Evolutionary conservation across 2,329 filamentous ascomycete species (phyloP), one percentile per base, ranked within the genome.

Genomic region (Neophaeococcomyces aloes): DNA sequence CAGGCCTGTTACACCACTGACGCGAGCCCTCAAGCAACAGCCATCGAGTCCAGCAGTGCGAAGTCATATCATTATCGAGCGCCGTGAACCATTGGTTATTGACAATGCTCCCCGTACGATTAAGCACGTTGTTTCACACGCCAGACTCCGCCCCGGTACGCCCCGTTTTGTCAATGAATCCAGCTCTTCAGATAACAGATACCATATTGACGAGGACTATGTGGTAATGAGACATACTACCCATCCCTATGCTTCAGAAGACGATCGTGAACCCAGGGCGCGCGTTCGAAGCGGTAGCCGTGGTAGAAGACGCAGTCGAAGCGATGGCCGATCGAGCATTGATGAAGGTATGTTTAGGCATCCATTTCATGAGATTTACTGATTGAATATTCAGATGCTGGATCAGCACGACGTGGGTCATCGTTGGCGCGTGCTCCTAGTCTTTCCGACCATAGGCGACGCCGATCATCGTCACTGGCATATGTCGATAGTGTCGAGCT

Each of bases 261-360:
- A 13, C 7, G 30, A 35, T 13, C 30, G 10, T 14, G 11, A 10
- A 19, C 10, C 39, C 29, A 21, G 39, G 27, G 15, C 7, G 25
- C 39, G 39, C 19, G 27, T 42, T 19, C 39, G 21, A 18, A 11
- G 31, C 7, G 30, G 21, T 29, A 15, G 19, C n/a, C 30, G 19
- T 4, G 27, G 39, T 21, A 34, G 31, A 27, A 42, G 39, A 8
- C 39, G 30, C 17, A 35, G 31, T 18, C 30, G 30, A 17, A 27
- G 39, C 13, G 30, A 21, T 11, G 30, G 25, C 23, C 23, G 10
- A 27, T 27, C 23, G 23, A 42, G 39, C 27, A 35, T 42, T 13
- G 39, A 42, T 21, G 39, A 42, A 23, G 27, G 39, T 42, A 42
- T 18, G 39, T 35, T 35, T 35, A 27, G 23, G 23, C 30, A 42